A percentile compares a stretch with the other conserved stretches of the same genome.
phyloP scores from a whole-genome alignment of 306 rosid species.

The Mimosa bimucronata region DNA sequence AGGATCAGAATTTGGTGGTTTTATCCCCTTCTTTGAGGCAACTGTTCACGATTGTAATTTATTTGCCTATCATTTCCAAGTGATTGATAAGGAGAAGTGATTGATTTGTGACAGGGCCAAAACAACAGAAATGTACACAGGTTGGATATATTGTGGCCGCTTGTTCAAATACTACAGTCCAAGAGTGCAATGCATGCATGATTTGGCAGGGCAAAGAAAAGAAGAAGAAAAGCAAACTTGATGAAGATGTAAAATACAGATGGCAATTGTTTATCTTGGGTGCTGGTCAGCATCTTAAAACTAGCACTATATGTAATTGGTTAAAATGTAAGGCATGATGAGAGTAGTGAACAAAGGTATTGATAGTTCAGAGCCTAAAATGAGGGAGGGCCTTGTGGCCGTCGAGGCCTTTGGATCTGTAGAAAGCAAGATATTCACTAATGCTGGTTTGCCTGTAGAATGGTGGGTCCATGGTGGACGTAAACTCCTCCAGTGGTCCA shows the following conservation, averaged over 20 bases:
- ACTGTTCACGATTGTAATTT: conserved; percentile 14
- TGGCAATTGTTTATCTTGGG: conserved; percentile 27
- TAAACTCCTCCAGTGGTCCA: conserved; percentile 63
- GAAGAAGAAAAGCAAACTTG: conserved; percentile 11
- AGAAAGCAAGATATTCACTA: conserved; percentile 58
- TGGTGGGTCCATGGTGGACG: conserved; percentile 51
- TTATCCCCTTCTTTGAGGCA: not conserved
- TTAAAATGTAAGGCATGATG: not conserved
- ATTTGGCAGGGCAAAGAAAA: conserved; percentile 20
- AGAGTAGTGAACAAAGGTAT: not conserved
- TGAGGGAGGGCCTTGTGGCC: conserved; percentile 66
- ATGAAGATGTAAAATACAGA: conserved; percentile 33
- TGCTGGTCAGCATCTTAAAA: not conserved
- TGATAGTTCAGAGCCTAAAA: conserved; percentile 37
- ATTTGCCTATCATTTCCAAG: not conserved
- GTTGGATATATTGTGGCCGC: conserved; percentile 93
- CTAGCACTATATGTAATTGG: not conserved
- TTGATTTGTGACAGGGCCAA: conserved; percentile 68
- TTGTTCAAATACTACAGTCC: conserved; percentile 90
- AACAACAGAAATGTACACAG: conserved; percentile 82
- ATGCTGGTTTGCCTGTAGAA: conserved; percentile 60
- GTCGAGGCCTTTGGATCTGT: conserved; percentile 68
- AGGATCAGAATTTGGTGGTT: conserved; percentile 22
- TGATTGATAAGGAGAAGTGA: conserved; percentile 23
- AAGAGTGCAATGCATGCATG: conserved; percentile 49